Conservation (phyloP, 306 rosid species). For the Malus orientalis region DNA sequence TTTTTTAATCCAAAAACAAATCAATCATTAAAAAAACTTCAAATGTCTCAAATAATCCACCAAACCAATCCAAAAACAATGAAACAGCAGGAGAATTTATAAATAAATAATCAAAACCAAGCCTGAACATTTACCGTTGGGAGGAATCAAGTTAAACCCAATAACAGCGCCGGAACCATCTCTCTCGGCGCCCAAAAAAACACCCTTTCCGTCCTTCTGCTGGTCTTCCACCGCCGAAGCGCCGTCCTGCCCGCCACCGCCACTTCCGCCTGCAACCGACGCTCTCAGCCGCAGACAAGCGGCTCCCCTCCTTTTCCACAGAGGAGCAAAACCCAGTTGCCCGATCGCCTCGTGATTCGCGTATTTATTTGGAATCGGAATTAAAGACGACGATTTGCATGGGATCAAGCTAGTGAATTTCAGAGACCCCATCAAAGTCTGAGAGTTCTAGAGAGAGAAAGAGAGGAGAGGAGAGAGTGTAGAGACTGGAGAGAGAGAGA, state of each 20-base stretch:
- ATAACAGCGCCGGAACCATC: constrained; percentile 45
- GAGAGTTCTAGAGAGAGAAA: not conserved
- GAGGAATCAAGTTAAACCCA: constrained; percentile 40
- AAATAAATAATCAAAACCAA: not conserved
- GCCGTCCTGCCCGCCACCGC: constrained; percentile 16
- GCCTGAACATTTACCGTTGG: constrained; percentile 21
- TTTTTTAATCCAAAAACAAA: not conserved
- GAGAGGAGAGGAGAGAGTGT: not conserved
- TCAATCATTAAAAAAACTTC: not conserved
- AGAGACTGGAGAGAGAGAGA: not conserved
- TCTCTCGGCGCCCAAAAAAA: constrained; percentile 24
- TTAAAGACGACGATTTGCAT: constrained; percentile 9
- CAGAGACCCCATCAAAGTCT: constrained; percentile 43
- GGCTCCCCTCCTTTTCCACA: constrained; percentile 1
- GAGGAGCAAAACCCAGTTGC: constrained; percentile 16
- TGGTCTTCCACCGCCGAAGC: constrained; percentile 20
- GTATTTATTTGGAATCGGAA: not conserved
- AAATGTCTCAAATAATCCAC: not conserved
- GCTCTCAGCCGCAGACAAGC: constrained; percentile 20
- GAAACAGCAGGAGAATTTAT: not conserved
- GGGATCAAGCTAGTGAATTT: constrained; percentile 22
- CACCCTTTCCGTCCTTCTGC: constrained; percentile 13
- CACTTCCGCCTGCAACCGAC: constrained; percentile 23
- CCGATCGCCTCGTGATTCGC: not conserved
- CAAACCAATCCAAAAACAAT: not conserved